phyloP scores from a whole-genome alignment of 139 green algal species.

The Medakamo hakoo region DNA sequence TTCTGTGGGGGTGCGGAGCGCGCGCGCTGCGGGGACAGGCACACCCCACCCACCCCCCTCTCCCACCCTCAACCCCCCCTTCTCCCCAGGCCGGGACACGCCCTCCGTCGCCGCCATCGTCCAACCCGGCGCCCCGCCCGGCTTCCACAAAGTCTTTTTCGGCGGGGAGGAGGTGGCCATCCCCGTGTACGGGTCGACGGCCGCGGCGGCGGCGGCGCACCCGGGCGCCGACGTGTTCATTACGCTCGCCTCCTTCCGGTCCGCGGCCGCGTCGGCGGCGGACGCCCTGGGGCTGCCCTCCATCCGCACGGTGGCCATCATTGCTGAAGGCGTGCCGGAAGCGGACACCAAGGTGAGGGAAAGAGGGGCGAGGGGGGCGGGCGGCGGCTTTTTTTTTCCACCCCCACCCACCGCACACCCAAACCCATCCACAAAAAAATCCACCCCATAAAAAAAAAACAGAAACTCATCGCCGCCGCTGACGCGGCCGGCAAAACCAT shows the following conservation, averaged over 20 bases:
- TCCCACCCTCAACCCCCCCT: not conserved
- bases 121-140: not conserved
- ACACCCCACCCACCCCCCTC: not conserved
- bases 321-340: constrained; percentile 89
- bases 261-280: constrained; percentile 70
- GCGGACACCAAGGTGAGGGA: constrained; percentile 55
- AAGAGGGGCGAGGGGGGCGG: not conserved
- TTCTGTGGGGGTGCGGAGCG: not conserved
- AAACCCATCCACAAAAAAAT: not conserved
- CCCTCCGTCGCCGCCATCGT: constrained; percentile 51
- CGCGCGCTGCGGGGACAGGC: not conserved
- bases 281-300: constrained; percentile 72
- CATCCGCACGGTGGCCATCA: constrained; percentile 73
- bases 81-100: constrained; percentile 46
- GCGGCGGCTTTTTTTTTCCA: not conserved
- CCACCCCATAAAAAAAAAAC: not conserved
- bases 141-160: constrained; percentile 91
- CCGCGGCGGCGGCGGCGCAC: constrained; percentile 49
- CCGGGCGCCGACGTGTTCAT: constrained; percentile 82
- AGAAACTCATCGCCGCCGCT: constrained; percentile 62
- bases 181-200: constrained; percentile 52
- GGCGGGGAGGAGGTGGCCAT: constrained; percentile 77
- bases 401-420: not conserved
- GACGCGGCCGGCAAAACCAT: constrained; percentile 75
- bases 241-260: constrained; percentile 86